Evolutionary conservation across 1,284 basidiomycete species (phyloP).

Genomic region (Sanghuangporus weigelae): DNA sequence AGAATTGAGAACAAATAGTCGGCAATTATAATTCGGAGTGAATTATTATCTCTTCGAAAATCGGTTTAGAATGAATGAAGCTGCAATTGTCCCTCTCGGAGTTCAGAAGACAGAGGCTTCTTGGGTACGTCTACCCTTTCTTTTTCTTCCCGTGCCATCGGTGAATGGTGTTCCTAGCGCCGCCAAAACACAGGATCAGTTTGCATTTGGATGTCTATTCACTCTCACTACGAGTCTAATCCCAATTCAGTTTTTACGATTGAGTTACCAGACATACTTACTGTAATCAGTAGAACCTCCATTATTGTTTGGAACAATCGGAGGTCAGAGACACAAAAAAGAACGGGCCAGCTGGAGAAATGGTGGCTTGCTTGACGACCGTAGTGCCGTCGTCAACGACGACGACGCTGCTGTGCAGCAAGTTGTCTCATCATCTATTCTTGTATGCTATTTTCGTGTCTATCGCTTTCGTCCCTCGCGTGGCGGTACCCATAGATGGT

Average conservation of each 20-base stretch:
- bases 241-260: background rate
- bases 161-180: background rate
- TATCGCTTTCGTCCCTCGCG: too few species aligned
- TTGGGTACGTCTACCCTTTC: too few species aligned
- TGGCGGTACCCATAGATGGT: too few species aligned
- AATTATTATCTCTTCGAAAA: background rate
- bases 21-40: background rate
- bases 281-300: background rate
- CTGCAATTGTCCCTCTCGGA: background rate
- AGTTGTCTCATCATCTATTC: too few species aligned
- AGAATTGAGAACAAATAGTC: background rate
- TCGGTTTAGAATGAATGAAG: background rate
- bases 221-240: background rate
- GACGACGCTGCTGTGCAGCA: background rate
- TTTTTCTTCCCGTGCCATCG: background rate
- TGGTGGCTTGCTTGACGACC: background rate
- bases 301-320: slow-evolving; percentile 1
- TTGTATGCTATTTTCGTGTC: too few species aligned
- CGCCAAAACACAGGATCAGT: background rate
- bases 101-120: too few species aligned
- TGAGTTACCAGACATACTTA: background rate
- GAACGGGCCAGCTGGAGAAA: background rate
- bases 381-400: background rate
- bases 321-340: background rate
- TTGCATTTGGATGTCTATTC: background rate